phyloP scores from a whole-genome alignment of 2,329 filamentous ascomycete genomes.

The Fusarium brevicatenulatum region DNA sequence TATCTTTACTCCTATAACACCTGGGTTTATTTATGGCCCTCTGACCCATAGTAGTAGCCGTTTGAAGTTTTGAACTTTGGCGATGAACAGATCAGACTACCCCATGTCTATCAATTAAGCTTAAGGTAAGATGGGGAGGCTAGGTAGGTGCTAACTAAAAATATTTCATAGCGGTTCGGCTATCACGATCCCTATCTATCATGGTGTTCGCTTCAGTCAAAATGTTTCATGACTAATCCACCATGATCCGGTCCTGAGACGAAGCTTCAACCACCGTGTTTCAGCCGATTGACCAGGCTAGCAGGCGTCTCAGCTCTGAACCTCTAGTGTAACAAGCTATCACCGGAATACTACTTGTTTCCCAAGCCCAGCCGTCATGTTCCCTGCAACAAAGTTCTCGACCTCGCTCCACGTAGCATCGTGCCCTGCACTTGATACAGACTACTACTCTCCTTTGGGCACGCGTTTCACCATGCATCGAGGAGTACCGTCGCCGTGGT shows the following conservation, averaged over 20 bases:
- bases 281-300: conserved; percentile 30
- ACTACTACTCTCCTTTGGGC: neutral
- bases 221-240: conserved; percentile 5
- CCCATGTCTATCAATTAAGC: neutral
- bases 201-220: neutral
- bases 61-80: neutral
- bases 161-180: neutral
- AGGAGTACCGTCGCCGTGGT: conserved; percentile 8
- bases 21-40: neutral
- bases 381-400: conserved; percentile 24
- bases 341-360: conserved; percentile 20
- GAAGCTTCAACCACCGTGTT: conserved; percentile 36
- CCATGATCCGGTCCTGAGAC: conserved; percentile 23
- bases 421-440: conserved; percentile 25
- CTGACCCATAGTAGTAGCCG: neutral
- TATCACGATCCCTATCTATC: neutral
- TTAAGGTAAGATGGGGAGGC: neutral
- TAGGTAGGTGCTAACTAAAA: neutral
- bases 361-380: conserved; percentile 1
- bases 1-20: neutral
- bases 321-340: conserved; percentile 17
- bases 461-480: conserved; percentile 29
- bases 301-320: conserved; percentile 35
- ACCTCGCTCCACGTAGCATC: conserved; percentile 23
- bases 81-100: neutral